A percentile compares a stretch with the other conserved stretches of the same genome.
Conservation (phyloP, 225 moss, liverwort and hornwort genomes). For the Climacium dendroides region DNA sequence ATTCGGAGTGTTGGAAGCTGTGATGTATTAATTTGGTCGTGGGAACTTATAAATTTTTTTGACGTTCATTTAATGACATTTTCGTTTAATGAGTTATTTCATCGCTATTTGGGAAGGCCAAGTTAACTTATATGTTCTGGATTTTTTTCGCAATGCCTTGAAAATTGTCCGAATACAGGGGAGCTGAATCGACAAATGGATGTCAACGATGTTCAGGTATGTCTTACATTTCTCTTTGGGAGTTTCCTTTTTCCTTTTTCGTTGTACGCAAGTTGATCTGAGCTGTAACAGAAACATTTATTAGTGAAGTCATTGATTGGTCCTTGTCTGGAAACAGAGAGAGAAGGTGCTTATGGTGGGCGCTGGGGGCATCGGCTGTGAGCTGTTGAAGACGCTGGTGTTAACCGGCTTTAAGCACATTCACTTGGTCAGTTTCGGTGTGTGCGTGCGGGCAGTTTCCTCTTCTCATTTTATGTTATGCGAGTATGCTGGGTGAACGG, state of each 20-base stretch:
- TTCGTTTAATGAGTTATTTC: not conserved
- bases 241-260: not conserved
- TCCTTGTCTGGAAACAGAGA: slow-evolving; percentile 23
- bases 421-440: slow-evolving; percentile 52
- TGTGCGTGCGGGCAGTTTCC: not conserved
- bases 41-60: not conserved
- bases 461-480: not conserved
- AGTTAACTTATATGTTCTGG: not conserved
- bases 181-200: slow-evolving; percentile 9
- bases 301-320: not conserved
- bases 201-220: slow-evolving; percentile 17
- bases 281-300: not conserved
- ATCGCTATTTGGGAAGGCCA: not conserved
- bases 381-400: slow-evolving; percentile 91
- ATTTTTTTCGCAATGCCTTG: not conserved
- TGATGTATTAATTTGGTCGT: not conserved
- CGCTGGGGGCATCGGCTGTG: slow-evolving; percentile 98
- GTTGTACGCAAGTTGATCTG: not conserved
- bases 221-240: not conserved
- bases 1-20: not conserved
- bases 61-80: not conserved
- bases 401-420: slow-evolving; percentile 95
- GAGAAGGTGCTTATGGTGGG: slow-evolving; percentile 98
- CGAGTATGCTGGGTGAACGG: not conserved
- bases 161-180: not conserved